Conservation (phyloP, 768 basidiomycete genomes). For the Jaapia argillacea region DNA sequence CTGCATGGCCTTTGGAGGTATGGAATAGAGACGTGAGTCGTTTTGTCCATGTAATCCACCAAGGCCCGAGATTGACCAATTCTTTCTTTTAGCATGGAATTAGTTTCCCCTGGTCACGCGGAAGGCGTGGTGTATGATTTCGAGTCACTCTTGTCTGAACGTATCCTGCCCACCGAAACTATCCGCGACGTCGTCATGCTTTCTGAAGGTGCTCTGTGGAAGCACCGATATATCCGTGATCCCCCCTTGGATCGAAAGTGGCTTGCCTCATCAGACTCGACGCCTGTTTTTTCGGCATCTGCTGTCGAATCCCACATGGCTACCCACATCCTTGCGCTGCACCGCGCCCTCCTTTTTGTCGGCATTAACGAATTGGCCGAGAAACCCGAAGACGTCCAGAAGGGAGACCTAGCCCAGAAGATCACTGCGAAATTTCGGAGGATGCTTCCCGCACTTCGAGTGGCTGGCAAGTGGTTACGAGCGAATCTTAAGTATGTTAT, state of each 20-base stretch:
- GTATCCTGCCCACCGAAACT: constrained; percentile 63
- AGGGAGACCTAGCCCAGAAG: constrained; percentile 60
- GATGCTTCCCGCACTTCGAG: constrained; percentile 76
- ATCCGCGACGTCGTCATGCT: constrained; percentile 69
- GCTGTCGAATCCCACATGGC: constrained; percentile 57
- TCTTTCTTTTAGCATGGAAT: constrained; percentile 32
- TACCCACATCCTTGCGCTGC: constrained; percentile 55
- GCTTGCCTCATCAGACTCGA: constrained; percentile 1
- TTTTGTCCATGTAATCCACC: too few species aligned
- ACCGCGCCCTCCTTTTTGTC: constrained; percentile 53
- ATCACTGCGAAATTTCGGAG: constrained; percentile 85
- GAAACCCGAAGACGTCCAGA: constrained; percentile 39
- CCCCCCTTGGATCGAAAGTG: constrained; percentile 9
- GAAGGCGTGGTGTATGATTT: constrained; percentile 47
- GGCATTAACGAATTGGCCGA: constrained; percentile 54
- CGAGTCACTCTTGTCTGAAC: constrained; percentile 47
- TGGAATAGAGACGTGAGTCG: constrained; percentile 44
- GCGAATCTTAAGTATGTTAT: constrained; percentile 63
- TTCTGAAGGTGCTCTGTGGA: constrained; percentile 78
- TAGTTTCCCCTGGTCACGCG: constrained; percentile 35
- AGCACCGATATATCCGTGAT: constrained; percentile 62
- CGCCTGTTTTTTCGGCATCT: constrained; percentile 13
- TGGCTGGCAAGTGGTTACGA: constrained; percentile 83
- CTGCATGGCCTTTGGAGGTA: constrained; percentile 69
- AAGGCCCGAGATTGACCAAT: too few species aligned